Percentiles rank a stretch among this genome's conserved stretches.
Conservation (phyloP, 2,329 filamentous ascomycete species). For the Neospermospora avenae region DNA sequence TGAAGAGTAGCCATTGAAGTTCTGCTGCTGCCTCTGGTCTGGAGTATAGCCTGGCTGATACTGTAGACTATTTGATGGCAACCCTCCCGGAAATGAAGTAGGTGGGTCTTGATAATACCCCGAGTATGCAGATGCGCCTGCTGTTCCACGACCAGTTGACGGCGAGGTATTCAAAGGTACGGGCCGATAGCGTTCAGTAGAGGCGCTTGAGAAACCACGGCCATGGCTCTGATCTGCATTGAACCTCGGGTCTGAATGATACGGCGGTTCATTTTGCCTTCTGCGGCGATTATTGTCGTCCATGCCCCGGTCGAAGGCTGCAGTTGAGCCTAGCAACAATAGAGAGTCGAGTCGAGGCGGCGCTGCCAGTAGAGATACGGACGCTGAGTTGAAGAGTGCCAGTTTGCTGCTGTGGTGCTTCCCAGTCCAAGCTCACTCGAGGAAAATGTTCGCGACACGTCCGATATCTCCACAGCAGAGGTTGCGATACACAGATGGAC, state of each 20-base stretch:
- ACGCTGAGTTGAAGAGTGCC: slow-evolving; percentile 59
- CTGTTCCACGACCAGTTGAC: slow-evolving; percentile 44
- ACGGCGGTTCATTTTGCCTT: slow-evolving; percentile 72
- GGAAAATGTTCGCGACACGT: slow-evolving; percentile 2
- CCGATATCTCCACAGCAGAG: not conserved
- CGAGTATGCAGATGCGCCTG: slow-evolving; percentile 52
- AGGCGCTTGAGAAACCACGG: slow-evolving; percentile 26
- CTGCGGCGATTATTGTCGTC: slow-evolving; percentile 71
- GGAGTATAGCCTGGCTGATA: slow-evolving; percentile 39
- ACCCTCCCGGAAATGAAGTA: slow-evolving; percentile 44
- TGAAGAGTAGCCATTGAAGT: slow-evolving; percentile 56
- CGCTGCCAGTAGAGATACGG: slow-evolving; percentile 61
- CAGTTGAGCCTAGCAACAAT: slow-evolving; percentile 51
- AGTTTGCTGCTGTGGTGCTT: slow-evolving; percentile 48
- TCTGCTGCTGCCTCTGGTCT: slow-evolving; percentile 53
- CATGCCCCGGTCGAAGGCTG: slow-evolving; percentile 62
- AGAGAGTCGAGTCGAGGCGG: slow-evolving; percentile 61
- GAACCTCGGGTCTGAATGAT: slow-evolving; percentile 54
- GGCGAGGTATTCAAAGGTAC: slow-evolving; percentile 48
- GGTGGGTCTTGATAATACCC: slow-evolving; percentile 57
- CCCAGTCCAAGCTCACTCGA: slow-evolving; percentile 2
- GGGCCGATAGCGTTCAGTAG: slow-evolving; percentile 45
- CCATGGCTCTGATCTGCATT: slow-evolving; percentile 33
- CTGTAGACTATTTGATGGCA: slow-evolving; percentile 38
- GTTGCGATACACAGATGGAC: not conserved